Evolutionary conservation across 768 basidiomycete genomes (phyloP), one percentile per base, ranked within the genome.

Genomic region (Cubamyces lactineus): DNA sequence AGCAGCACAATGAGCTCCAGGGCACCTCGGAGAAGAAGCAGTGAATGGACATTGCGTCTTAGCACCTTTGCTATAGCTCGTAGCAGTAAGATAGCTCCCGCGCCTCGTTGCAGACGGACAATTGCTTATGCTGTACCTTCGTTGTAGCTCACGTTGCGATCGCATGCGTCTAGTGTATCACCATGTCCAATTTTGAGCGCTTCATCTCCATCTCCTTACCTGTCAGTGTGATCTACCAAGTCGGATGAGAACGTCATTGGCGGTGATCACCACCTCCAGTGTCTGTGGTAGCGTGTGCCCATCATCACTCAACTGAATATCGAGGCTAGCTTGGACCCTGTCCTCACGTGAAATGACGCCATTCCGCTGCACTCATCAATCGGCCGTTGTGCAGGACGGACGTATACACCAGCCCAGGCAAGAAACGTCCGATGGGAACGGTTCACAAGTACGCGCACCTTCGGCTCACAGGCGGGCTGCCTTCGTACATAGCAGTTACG

Each of bases 1-100:
- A 71, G 66, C 46, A 72, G 65, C 71, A 71, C 42, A 67, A 64
- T 17, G 55, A 68, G 61, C 50, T 58, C 26, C n/a, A 54, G 28
- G 51, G 46, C 58, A 23, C 9, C 41, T 28, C 48, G 48, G 57
- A 50, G 62, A 59, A 62, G 56, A 53, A 57, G 47, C 49, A 59
- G 46, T 54, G 21, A 53, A 28, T 13, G 28, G 40, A 54, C 8
- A 28, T 40, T 17, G 11, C 13, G 24, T 9, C 5, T 3, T 30
- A 30, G 7, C 34, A 15, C 41, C 19, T 9, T 2, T 39, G 15
- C 7, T 17, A 41, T 48, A 41, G 28, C 30, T 26, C 53, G 21
- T 52, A 45, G 48, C 28, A 45, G 47, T 45, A 19, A 51, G 57
- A 17, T n/a, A 2, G 1, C 19, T n/a, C 39, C 41, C 45, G 53